Evolutionary conservation across 768 basidiomycete species (phyloP).

Genomic region (Tylopilus balloui): DNA sequence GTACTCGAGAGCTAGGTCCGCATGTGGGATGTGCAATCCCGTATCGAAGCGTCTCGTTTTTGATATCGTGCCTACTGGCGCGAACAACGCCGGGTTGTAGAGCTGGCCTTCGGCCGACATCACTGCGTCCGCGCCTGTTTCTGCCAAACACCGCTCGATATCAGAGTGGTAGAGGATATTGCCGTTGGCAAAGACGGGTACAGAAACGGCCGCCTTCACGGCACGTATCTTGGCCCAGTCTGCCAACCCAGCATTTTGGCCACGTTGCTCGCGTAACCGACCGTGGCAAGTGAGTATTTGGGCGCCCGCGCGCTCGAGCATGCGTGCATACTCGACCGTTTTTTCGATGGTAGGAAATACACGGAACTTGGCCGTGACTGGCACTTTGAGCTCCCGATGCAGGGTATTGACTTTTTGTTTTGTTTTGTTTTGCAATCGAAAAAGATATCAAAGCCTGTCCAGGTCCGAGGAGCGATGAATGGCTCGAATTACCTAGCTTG

Average conservation of each 20-base stretch:
- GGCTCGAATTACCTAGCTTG: constrained; percentile 54
- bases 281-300: constrained; percentile 96
- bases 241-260: constrained; percentile 78
- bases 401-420: constrained; percentile 78
- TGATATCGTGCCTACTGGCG: constrained; percentile 20
- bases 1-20: constrained; percentile 79
- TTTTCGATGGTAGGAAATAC: constrained; percentile 81
- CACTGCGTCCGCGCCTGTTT: constrained; percentile 86
- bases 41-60: constrained; percentile 28
- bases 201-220: constrained; percentile 82
- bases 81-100: constrained; percentile 85
- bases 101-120: constrained; percentile 96
- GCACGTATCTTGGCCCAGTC: constrained; percentile 88
- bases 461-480: background rate
- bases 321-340: constrained; percentile 91
- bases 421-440: no score
- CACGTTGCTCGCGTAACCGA: constrained; percentile 85
- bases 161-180: constrained; percentile 90
- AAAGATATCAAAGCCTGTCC: background rate
- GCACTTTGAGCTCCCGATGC: constrained; percentile 79
- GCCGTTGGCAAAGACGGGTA: constrained; percentile 97
- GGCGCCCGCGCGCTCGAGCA: constrained; percentile 93
- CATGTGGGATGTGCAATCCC: constrained; percentile 50
- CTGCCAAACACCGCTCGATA: constrained; percentile 68
- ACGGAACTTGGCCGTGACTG: constrained; percentile 95